Percentiles rank a stretch among this genome's conserved stretches.
These are phyloP conservation scores for Paraphoma sp. DNA, from an alignment of 2,329 filamentous ascomycete species.

Conservation along the genomic window DNA sequence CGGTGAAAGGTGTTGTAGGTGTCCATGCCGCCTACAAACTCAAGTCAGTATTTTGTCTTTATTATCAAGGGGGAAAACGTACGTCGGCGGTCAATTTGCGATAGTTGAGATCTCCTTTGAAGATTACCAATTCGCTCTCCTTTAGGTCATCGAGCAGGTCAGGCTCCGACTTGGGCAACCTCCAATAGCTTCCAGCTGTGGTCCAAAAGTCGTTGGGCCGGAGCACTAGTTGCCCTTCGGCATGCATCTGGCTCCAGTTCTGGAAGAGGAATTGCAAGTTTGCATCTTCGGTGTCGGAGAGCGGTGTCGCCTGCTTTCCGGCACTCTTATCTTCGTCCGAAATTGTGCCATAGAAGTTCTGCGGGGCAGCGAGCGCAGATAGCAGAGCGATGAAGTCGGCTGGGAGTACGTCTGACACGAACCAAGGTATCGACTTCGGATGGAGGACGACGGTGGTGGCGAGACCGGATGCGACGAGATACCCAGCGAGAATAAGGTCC, in stretches of 20 bases:
- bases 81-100: conserved; percentile 90
- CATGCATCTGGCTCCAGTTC: conserved; percentile 80
- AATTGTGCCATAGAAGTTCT: conserved; percentile 77
- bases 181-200: conserved; percentile 84
- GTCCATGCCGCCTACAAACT: conserved; percentile 73
- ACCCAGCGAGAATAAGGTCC: conserved; percentile 89
- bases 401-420: conserved; percentile 93
- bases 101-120: conserved; percentile 98
- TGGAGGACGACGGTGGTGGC: conserved; percentile 89
- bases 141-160: conserved; percentile 79
- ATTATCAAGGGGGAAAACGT: conserved; percentile 43
- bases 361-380: conserved; percentile 77
- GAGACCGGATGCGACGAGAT: conserved; percentile 81
- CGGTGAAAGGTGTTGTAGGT: conserved; percentile 81
- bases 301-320: conserved; percentile 63
- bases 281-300: conserved; percentile 71
- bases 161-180: conserved; percentile 73
- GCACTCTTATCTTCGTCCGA: conserved; percentile 68
- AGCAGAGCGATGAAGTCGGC: conserved; percentile 85
- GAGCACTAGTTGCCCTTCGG: conserved; percentile 82
- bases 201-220: conserved; percentile 94
- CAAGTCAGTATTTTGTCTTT: background rate
- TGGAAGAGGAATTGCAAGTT: conserved; percentile 79
- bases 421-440: conserved; percentile 96
- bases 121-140: conserved; percentile 84